Conservation (phyloP, 2,329 filamentous ascomycete species). For the Aschersonia sp. region DNA sequence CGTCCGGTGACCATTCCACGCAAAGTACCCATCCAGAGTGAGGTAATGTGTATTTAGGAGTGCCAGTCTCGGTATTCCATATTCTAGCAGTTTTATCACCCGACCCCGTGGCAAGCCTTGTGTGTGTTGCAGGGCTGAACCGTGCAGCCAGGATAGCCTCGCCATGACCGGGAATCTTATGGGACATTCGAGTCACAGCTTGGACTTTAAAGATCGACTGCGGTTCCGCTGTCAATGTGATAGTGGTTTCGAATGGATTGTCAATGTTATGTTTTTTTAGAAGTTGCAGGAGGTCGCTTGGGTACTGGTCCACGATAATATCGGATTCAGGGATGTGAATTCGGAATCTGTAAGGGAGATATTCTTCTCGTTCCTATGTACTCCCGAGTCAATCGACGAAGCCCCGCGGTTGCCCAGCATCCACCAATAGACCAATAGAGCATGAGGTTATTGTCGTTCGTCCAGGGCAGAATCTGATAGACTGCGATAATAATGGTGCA, state of each 20-base stretch:
- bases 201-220: conserved; percentile 92
- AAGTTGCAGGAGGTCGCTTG: conserved; percentile 37
- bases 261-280: conserved; percentile 41
- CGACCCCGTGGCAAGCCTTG: conserved; percentile 70
- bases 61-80: conserved; percentile 92
- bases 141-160: conserved; percentile 77
- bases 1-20: conserved; percentile 78
- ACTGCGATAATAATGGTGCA: neutral
- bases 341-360: conserved; percentile 46
- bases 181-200: conserved; percentile 77
- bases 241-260: conserved; percentile 41
- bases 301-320: conserved; percentile 40
- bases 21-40: conserved; percentile 85
- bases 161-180: conserved; percentile 79
- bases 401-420: neutral
- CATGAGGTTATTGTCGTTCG: too few species aligned
- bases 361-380: conserved; percentile 35
- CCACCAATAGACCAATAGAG: too few species aligned
- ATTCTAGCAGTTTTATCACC: conserved; percentile 85
- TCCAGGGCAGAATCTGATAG: too few species aligned
- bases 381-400: neutral
- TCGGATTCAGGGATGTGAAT: conserved; percentile 41
- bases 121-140: conserved; percentile 69
- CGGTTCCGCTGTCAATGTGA: conserved; percentile 50
- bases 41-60: conserved; percentile 70